Base-by-base conservation (phyloP, 2,329 filamentous ascomycete species). In the Fusarium sp. region DNA sequence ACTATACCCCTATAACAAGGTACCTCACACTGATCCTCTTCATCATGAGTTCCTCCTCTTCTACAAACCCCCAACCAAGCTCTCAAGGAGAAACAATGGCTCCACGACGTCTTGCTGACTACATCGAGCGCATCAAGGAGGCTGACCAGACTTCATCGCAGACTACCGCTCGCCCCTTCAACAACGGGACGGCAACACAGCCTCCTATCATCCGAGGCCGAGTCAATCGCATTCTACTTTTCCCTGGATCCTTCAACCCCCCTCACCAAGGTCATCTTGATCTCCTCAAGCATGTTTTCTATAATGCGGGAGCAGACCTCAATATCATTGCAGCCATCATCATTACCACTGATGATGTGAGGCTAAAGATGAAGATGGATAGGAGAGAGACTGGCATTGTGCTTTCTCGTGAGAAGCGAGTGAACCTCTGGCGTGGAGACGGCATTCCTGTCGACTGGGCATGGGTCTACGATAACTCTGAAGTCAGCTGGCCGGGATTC, bases 201-300 rank as follows among this genome's bases (percentile, higher is more conserved):
- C 65, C 66, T 3, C 76, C 77, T 8, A 3, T 66, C 6, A 62
- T 76, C 18, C 52, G 58, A 34, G 60, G 42, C 26, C 62, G 32
- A 4, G 66, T 74, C 1, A 81, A 81, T 45, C 66, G 74, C 14
- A 76, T 84, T n/a, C 68, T 84, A 4, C 28, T 84, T 4, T 84
- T 77, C 58, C 81, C 81, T 2, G 83, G 83, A 1, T 79, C 78
- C 15, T 84, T 84, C 73, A 83, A 84, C 58, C 83, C 82, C 2
- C 82, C 83, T 20, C 82, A 83, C 56, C 72, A 65, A 11, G 82
- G 82, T 0, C 82, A 84, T 51, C 50, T 79, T 2, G 66, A 80
- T 1, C 77, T 84, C 8, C 77, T 84, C 2, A 59, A 64, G 2
- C 75, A 83, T 58, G 77, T 78, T 14, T 78, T 79, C 41, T 52